Evolutionary conservation across 495 filamentous ascomycete species (phyloP), one percentile per base, ranked within the genome.

Genomic region (Penicillium desertorum): DNA sequence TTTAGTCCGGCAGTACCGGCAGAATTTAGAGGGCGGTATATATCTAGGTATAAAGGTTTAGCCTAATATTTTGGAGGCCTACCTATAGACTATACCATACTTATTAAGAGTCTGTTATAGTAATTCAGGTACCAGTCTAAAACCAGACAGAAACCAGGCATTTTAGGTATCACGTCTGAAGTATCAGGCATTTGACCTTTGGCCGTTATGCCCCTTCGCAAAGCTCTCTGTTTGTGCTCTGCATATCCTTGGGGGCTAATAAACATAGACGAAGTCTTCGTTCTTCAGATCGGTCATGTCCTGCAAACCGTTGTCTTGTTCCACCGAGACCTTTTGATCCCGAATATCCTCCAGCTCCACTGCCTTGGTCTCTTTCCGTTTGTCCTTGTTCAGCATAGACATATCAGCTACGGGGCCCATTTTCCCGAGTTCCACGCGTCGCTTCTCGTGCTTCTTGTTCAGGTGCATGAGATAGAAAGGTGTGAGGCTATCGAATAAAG

Each of bases 391-490:
- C 0, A 63, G 17, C 65, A 67, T 65, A 11, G 59, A 69, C 54
- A 65, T 50, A 25, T 69, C 68, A 25, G 63, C 32, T 0, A 62
- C 30, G 41, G 46, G 56, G 0, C 60, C 63, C 11, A 47, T 59
- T 43, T 67, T 73, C 3, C 69, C 69, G n/a, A 69, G 60, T 20
- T 67, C 72, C 37, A 72, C 68, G 14, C 80, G 68, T 19, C 68
- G 68, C 50, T 71, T 74, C 16, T 72, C 71, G 41, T 83, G 79
- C 36, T 66, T 58, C n/a, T 62, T 68, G 57, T 83, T 83, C 22
- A 81, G 64, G 17, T 68, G 71, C 56, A 76, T 71, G 19, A 83
- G 74, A 42, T 82, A 81, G 23, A 80, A 55, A 64, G 60, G 56
- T 1, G 41, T 61, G 5, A 70, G 14, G 1, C 64, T 65, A 19